These are phyloP conservation scores for Aureobasidium namibiae DNA, from an alignment of 2,329 filamentous ascomycete species.

Conservation along the genomic window DNA sequence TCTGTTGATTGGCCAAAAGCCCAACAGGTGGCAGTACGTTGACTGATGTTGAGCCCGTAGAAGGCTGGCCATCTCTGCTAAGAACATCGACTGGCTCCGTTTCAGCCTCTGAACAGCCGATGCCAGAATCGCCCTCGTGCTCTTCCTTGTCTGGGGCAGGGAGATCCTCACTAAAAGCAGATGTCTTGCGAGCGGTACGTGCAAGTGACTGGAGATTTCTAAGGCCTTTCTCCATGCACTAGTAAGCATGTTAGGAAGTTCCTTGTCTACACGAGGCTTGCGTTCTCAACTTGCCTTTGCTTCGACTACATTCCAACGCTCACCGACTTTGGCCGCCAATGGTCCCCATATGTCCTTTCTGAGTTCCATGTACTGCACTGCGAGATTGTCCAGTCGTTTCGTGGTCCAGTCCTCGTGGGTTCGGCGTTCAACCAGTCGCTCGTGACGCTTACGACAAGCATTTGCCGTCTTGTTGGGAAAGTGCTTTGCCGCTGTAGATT, in stretches of 20 bases:
- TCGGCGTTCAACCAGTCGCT: slow-evolving; percentile 68
- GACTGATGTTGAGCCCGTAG: not conserved
- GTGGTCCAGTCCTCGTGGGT: slow-evolving; percentile 72
- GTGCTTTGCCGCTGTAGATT: slow-evolving; percentile 65
- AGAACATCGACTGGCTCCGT: slow-evolving; percentile 21
- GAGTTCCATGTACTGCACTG: slow-evolving; percentile 69
- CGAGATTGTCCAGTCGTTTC: slow-evolving; percentile 64
- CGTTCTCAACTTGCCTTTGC: slow-evolving; percentile 58
- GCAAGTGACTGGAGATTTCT: slow-evolving; percentile 69
- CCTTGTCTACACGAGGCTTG: slow-evolving; percentile 26
- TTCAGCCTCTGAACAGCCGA: slow-evolving; percentile 48
- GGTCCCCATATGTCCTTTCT: slow-evolving; percentile 75
- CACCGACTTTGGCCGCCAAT: slow-evolving; percentile 54
- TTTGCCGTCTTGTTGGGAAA: slow-evolving; percentile 72
- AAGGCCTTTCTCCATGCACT: slow-evolving; percentile 79
- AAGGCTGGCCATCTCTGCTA: not conserved
- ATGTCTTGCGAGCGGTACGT: slow-evolving; percentile 57
- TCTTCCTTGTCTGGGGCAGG: slow-evolving; percentile 31
- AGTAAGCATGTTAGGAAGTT: slow-evolving; percentile 13
- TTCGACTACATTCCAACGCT: slow-evolving; percentile 62
- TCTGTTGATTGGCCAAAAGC: not conserved
- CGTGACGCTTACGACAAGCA: slow-evolving; percentile 82
- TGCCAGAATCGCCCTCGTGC: slow-evolving; percentile 59
- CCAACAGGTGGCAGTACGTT: not conserved
- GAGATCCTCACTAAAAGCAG: slow-evolving; percentile 37